Evolutionary conservation across 2,329 filamentous ascomycete genomes (phyloP).

Genomic region (Leptographium procerum): DNA sequence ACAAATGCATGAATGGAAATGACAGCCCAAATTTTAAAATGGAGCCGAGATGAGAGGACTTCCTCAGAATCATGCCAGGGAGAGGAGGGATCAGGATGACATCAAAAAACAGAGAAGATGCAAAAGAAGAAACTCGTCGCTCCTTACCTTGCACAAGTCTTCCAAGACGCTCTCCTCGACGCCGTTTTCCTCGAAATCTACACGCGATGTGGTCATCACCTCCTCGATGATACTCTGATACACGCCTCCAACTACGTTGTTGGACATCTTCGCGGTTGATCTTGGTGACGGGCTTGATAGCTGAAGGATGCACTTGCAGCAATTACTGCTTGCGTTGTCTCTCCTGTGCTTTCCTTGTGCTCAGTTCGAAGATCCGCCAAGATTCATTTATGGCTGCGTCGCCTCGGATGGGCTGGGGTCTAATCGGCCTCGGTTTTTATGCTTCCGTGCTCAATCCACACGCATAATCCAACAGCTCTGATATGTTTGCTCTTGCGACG

Average conservation of each 20-base stretch:
- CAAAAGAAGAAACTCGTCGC: not conserved
- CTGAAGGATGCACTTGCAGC: not conserved
- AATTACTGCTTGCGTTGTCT: not conserved
- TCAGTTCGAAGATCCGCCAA: not conserved
- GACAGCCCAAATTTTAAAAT: not conserved
- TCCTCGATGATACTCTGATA: conserved; percentile 71
- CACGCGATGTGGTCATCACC: conserved; percentile 82
- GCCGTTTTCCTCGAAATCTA: conserved; percentile 94
- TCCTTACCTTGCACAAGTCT: conserved; percentile 75
- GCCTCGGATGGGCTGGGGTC: not conserved
- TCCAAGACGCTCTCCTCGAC: conserved; percentile 79
- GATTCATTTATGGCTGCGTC: not conserved
- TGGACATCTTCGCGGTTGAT: conserved; percentile 36
- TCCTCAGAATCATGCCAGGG: not conserved
- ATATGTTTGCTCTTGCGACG: not conserved
- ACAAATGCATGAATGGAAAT: not conserved
- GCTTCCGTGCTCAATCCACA: not conserved
- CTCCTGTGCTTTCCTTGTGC: not conserved
- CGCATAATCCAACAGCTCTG: no score
- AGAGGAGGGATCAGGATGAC: not conserved
- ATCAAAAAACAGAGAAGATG: not conserved
- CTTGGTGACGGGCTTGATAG: not conserved
- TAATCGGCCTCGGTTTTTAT: not conserved
- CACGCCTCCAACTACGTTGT: conserved; percentile 56
- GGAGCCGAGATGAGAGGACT: not conserved